Base-by-base conservation (phyloP, 306 rosid genomes). In the Pueraria montana region DNA sequence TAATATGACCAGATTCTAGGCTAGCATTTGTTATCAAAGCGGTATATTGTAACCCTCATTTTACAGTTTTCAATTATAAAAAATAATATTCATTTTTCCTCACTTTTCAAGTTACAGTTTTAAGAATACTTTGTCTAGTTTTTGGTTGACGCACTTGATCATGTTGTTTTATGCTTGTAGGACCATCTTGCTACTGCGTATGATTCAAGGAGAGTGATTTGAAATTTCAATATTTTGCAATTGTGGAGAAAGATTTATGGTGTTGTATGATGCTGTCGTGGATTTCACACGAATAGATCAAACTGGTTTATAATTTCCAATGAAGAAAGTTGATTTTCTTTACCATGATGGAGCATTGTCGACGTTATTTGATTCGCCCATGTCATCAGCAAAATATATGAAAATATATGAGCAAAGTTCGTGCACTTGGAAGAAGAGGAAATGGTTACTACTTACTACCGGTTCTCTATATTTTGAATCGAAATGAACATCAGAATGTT, bases 121-220 rank as follows among this genome's bases (percentile, higher is more conserved):
- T 30, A 26, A 26, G 38, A 26, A 61, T 24, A 61, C 38, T 58
- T 21, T 66, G 4, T 20, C 50, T 36, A 18, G 53, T 40, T 68
- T 68, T 42, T 11, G 34, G 18, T 68, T 5, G 74, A 67, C 8
- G 8, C 20, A 68, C 74, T 68, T 38, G 8, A 43, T 42, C 36
- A 42, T 23, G 55, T 6, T 68, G 18, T 68, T 42, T 68, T 11
- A 13, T 42, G 11, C 74, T 21, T 43, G 56, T 43, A 69, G 74
- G 74, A 67, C 11, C 74, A 67, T 67, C 74, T 67, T 67, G n/a
- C 74, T 38, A 40, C 32, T 40, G 30, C 52, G 4, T 40, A 18
- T 40, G 74, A 67, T 20, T n/a, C 74, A 40, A 67, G 74, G 52
- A 67, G 74, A 67, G 32, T 67, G 52, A 67, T 67, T 67, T 67